A percentile compares a stretch with the other conserved stretches of the same genome.
phyloP scores from a whole-genome alignment of 306 rosid genomes.

The Pterocarpus macrocarpus region DNA sequence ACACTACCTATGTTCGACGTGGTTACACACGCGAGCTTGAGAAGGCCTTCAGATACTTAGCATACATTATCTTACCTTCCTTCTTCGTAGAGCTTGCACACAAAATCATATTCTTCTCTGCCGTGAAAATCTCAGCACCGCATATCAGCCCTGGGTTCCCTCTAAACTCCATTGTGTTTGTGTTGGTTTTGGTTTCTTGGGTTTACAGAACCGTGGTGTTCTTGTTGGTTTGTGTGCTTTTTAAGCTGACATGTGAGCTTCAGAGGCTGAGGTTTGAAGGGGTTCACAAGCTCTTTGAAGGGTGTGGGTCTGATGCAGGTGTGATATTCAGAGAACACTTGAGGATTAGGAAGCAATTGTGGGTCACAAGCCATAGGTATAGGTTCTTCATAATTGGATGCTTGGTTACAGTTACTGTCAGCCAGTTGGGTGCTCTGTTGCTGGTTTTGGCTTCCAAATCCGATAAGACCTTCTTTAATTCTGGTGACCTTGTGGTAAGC shows the following conservation, averaged over 20 bases:
- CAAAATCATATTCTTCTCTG: constrained; percentile 72
- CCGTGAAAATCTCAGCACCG: constrained; percentile 60
- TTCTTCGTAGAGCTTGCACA: constrained; percentile 75
- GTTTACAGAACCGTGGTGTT: constrained; percentile 81
- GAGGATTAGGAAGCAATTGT: constrained; percentile 76
- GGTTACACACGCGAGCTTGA: constrained; percentile 74
- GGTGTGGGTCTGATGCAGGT: constrained; percentile 56
- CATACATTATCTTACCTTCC: constrained; percentile 74
- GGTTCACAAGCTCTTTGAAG: constrained; percentile 73
- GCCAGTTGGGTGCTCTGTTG: constrained; percentile 71
- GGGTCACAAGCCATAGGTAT: constrained; percentile 84
- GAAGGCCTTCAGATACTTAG: constrained; percentile 69
- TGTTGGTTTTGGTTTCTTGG: constrained; percentile 75
- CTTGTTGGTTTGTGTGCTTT: constrained; percentile 79
- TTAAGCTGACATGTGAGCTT: constrained; percentile 84
- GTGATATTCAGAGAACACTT: constrained; percentile 71
- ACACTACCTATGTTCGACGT: constrained; percentile 56
- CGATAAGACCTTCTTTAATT: constrained; percentile 78
- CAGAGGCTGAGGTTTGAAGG: constrained; percentile 89
- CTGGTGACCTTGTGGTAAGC: constrained; percentile 83
- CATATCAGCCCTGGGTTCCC: constrained; percentile 50
- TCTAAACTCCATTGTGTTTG: constrained; percentile 56
- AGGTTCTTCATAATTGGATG: constrained; percentile 76
- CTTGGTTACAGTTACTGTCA: constrained; percentile 62
- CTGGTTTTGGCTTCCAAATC: constrained; percentile 72